These are phyloP conservation scores for Mucor saturninus DNA, from an alignment of 371 early-diverging fungal species.

Conservation along the genomic window DNA sequence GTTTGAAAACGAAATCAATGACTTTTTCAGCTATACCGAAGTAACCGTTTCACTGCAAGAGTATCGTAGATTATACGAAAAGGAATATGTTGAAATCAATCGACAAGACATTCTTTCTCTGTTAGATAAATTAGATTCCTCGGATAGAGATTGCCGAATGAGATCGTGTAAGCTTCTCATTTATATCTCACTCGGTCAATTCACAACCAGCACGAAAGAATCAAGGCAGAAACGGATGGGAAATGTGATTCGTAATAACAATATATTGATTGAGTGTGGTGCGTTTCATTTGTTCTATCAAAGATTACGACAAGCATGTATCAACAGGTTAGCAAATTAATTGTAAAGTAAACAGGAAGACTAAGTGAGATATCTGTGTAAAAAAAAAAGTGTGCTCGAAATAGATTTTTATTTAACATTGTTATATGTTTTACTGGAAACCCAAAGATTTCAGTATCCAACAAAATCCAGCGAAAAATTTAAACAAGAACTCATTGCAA, in stretches of 20 bases:
- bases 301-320: slow-evolving; percentile 40
- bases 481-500: background rate
- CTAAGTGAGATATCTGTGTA: background rate
- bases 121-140: slow-evolving; percentile 1
- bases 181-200: slow-evolving; percentile 6
- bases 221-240: background rate
- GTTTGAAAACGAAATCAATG: slow-evolving; percentile 70
- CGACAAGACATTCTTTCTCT: background rate
- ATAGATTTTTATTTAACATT: slow-evolving; percentile 64
- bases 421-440: slow-evolving; percentile 62
- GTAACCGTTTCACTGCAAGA: slow-evolving; percentile 52
- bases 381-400: slow-evolving; percentile 32
- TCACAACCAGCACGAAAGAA: slow-evolving; percentile 5
- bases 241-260: slow-evolving; percentile 40
- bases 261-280: slow-evolving; percentile 42
- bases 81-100: slow-evolving; percentile 3
- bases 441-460: slow-evolving; percentile 32
- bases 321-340: background rate
- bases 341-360: background rate
- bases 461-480: slow-evolving; percentile 2
- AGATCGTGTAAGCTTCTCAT: background rate
- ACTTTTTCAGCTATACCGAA: slow-evolving; percentile 75
- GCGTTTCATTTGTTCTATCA: slow-evolving; percentile 51
- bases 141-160: background rate
- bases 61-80: slow-evolving; percentile 45